Conservation (phyloP, 306 rosid species). For the Ochetophila trinervis region DNA sequence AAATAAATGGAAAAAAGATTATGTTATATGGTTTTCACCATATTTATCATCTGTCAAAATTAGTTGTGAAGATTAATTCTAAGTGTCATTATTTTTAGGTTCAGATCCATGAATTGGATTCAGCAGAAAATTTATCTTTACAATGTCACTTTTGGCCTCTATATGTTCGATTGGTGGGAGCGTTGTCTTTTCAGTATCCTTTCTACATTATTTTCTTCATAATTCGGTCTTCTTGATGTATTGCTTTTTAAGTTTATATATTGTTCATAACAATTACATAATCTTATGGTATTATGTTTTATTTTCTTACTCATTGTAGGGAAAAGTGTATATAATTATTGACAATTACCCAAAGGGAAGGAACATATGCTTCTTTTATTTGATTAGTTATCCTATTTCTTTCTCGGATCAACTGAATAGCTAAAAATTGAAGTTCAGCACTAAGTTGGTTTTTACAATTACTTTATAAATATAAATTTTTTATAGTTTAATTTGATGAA, state of each 20-base stretch:
- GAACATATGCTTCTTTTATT: too few species aligned
- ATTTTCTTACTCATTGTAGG: background rate
- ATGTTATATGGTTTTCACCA: too few species aligned
- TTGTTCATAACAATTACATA: background rate
- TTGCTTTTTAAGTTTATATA: background rate
- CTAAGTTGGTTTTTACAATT: too few species aligned
- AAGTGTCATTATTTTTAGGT: constrained; percentile 19
- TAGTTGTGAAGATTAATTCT: background rate
- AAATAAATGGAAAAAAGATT: too few species aligned
- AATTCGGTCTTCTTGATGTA: background rate
- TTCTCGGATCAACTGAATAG: background rate
- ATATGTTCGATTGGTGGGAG: constrained; percentile 98
- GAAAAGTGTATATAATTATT: background rate
- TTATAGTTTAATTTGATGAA: too few species aligned
- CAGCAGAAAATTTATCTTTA: too few species aligned
- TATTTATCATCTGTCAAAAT: too few species aligned
- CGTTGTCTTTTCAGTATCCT: constrained; percentile 88
- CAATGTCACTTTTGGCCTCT: constrained; percentile 95
- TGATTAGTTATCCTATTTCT: too few species aligned
- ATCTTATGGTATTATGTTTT: background rate
- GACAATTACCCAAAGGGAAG: background rate
- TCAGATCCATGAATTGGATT: constrained; percentile 68
- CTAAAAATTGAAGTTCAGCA: background rate
- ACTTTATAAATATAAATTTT: too few species aligned
- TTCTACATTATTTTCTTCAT: background rate